These are phyloP conservation scores for Moniliophthora roreri DNA, from an alignment of 1,284 basidiomycete genomes.

Conservation along the genomic window DNA sequence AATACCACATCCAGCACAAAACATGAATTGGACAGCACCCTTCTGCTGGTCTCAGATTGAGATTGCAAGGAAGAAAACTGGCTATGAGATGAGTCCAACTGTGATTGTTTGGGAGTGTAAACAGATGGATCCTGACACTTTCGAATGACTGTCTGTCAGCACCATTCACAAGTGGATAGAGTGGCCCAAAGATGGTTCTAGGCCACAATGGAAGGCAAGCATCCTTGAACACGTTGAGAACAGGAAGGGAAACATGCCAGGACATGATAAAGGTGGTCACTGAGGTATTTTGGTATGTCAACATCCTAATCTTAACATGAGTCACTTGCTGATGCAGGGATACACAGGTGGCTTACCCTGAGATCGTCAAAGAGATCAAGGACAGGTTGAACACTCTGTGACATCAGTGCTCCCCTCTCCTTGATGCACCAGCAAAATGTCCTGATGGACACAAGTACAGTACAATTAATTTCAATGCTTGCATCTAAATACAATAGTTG, in stretches of 20 bases:
- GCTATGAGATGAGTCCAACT: constrained; percentile 20
- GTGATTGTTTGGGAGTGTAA: constrained; percentile 16
- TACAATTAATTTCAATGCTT: too few relatives aligned
- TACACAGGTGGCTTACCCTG: constrained; percentile 17
- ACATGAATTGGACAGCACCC: constrained; percentile 25
- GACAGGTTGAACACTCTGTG: constrained; percentile 13
- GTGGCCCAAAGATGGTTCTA: neutral
- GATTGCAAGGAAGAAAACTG: constrained; percentile 13
- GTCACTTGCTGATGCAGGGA: neutral
- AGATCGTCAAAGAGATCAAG: constrained; percentile 20
- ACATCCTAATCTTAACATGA: neutral
- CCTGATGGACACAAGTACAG: too few relatives aligned
- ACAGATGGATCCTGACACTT: constrained; percentile 15
- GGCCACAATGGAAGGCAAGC: constrained; percentile 15
- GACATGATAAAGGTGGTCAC: constrained; percentile 19
- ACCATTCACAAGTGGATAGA: constrained; percentile 26
- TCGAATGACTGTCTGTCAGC: constrained; percentile 15
- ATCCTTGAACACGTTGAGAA: constrained; percentile 12
- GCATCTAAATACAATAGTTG: too few relatives aligned
- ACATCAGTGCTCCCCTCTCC: constrained; percentile 15
- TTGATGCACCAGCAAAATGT: too few relatives aligned
- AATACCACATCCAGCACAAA: constrained; percentile 14
- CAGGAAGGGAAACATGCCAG: constrained; percentile 21
- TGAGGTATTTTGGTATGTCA: constrained; percentile 17
- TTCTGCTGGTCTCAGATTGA: constrained; percentile 22